A percentile compares a stretch with the other conserved stretches of the same genome.
Evolutionary conservation across 2,329 filamentous ascomycete species (phyloP).

Genomic region (Ophiostoma sp.): DNA sequence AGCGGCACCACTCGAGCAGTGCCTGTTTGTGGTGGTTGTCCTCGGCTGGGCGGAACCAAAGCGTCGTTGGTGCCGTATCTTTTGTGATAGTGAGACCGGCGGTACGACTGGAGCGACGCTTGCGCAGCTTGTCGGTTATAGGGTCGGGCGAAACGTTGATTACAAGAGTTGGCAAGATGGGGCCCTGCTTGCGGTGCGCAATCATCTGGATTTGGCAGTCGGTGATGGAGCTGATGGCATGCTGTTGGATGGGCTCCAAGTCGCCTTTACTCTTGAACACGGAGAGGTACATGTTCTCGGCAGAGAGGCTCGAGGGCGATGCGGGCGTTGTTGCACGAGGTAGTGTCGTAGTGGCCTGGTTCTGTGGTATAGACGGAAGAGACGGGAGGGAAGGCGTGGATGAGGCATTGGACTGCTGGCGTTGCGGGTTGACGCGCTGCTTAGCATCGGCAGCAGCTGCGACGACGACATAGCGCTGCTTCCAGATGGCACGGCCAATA

Average conservation of each 20-base stretch:
- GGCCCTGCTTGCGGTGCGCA: conserved; percentile 57
- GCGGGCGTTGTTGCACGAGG: conserved; percentile 31
- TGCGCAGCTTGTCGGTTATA: conserved; percentile 54
- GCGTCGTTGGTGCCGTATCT: conserved; percentile 44
- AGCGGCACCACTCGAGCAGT: conserved; percentile 56
- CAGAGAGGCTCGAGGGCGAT: conserved; percentile 31
- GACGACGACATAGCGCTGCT: conserved; percentile 57
- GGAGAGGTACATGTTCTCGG: conserved; percentile 46
- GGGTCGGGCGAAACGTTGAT: conserved; percentile 50
- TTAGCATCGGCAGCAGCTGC: conserved; percentile 40
- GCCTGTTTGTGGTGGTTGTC: conserved; percentile 40
- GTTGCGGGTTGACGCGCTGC: conserved; percentile 17
- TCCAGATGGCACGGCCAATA: conserved; percentile 49
- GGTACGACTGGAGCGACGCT: conserved; percentile 59
- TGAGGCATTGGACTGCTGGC: conserved; percentile 18
- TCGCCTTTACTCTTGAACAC: conserved; percentile 57
- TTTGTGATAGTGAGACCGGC: conserved; percentile 51
- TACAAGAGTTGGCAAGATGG: conserved; percentile 54
- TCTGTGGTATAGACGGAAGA: conserved; percentile 32
- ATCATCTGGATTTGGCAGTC: conserved; percentile 56
- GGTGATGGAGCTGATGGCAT: conserved; percentile 47
- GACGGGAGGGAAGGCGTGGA: conserved; percentile 23
- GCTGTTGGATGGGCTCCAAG: conserved; percentile 49
- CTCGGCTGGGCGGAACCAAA: conserved; percentile 55
- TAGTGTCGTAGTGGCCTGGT: conserved; percentile 1